Evolutionary conservation across 1,284 basidiomycete species (phyloP), one percentile per base, ranked within the genome.

Genomic region (Xerocomus amazonicus): DNA sequence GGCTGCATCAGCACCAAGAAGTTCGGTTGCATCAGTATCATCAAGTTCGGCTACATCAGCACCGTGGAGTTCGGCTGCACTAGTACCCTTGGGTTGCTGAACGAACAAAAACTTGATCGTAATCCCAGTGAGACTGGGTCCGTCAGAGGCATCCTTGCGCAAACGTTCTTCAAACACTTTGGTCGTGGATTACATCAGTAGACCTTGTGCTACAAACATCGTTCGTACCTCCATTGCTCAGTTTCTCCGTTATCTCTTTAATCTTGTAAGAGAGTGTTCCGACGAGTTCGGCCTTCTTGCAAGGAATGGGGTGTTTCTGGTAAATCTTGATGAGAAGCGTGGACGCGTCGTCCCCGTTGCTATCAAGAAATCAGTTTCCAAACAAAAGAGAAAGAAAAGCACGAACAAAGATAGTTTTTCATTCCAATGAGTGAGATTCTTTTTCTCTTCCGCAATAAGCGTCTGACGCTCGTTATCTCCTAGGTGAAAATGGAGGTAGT

Each of bases 401-500:
- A 43, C 55, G 0, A 26, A 56, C 55, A 56, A 58, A 42, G 38
- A 45, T 4, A 51, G 26, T 1, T 12, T n/a, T 0, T 47, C 36
- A 7, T 40, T 4, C 53, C 52, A 58, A 17, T 19, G 40, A 1
- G 23, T 12, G 1, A 13, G 2, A 42, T 39, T 48, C 4, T 39
- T 31, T 16, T 4, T 27, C 14, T 45, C 41, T 7, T 39, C 45
- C 5, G 12, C 16, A 0, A 0, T 16, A 3, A 16, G 45, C 9
- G 55, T 56, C 9, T 10, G 19, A 16, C 14, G 23, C 6, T 6
- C 1, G 13, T 9, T 16, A 32, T 33, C 31, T 3, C 33, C 40
- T 4, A 55, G 29, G 29, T 12, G 3, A 31, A 31, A 31, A 8
- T 6, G 29, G 12, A 31, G 9, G 12, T 31, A 31, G 29, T 9